These are phyloP conservation scores for Clausena lansium DNA, from an alignment of 345 rosid genomes.

Conservation along the genomic window DNA sequence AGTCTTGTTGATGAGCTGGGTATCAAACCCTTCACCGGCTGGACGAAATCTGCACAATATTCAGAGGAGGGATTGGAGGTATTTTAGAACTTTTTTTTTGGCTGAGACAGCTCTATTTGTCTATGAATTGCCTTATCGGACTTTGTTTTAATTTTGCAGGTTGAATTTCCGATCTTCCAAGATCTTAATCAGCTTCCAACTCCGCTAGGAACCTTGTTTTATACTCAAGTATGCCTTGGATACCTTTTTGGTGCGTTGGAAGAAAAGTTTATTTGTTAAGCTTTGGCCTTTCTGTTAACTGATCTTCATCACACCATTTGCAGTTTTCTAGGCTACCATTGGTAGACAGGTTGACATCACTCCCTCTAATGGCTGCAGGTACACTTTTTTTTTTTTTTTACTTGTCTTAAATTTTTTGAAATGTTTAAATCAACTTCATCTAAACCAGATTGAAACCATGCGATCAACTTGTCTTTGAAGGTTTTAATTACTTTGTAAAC, in stretches of 20 bases:
- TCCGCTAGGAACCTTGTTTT: conserved; percentile 52
- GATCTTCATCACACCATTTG: conserved; percentile 8
- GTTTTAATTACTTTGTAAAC: background rate
- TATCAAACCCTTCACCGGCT: conserved; percentile 45
- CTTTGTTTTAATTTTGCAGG: conserved; percentile 33
- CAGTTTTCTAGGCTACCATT: conserved; percentile 50
- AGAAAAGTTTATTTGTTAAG: background rate
- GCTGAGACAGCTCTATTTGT: background rate
- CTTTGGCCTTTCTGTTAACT: background rate
- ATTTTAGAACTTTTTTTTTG: background rate
- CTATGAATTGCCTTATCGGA: background rate
- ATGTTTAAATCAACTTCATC: background rate
- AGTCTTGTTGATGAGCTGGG: conserved; percentile 50
- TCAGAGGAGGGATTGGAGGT: conserved; percentile 50
- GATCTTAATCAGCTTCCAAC: conserved; percentile 60
- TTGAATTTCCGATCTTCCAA: conserved; percentile 60
- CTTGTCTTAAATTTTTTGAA: background rate
- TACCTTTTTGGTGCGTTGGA: background rate
- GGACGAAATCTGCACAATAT: conserved; percentile 47
- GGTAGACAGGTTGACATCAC: conserved; percentile 47
- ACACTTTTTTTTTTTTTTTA: background rate
- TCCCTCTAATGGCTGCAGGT: conserved; percentile 67
- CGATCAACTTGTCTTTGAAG: background rate
- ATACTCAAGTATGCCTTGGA: conserved; percentile 42
- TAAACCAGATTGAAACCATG: background rate